Evolutionary conservation across 2,329 filamentous ascomycete genomes (phyloP).

Genomic region (Colletotrichum karsti): DNA sequence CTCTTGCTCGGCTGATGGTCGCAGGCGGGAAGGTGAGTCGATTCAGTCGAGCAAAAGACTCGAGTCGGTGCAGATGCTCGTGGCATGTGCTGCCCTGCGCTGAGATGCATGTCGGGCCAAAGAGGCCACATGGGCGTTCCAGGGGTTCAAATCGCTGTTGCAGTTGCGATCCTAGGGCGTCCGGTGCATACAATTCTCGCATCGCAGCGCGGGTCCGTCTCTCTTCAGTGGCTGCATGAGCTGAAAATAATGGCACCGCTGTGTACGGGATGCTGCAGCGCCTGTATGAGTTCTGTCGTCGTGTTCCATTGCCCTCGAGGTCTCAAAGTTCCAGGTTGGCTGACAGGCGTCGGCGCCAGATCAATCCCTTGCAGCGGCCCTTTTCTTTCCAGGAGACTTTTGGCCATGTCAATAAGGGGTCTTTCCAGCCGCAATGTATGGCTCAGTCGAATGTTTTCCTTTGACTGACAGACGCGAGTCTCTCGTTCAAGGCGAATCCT

Average conservation of each 20-base stretch:
- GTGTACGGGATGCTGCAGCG: not conserved
- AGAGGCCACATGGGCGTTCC: slow-evolving; percentile 21
- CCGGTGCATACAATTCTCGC: slow-evolving; percentile 1
- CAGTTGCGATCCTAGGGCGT: not conserved
- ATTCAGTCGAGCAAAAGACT: not conserved
- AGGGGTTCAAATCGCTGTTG: slow-evolving; percentile 15
- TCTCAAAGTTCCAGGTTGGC: not conserved
- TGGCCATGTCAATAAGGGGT: not conserved
- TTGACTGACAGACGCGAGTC: no score
- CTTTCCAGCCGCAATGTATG: not conserved
- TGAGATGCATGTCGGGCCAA: slow-evolving; percentile 13
- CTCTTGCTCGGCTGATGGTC: slow-evolving; percentile 5
- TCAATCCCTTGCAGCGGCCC: not conserved
- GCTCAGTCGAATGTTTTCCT: no score
- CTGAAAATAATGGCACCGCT: not conserved
- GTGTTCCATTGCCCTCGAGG: no score
- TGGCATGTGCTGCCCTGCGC: slow-evolving; percentile 11
- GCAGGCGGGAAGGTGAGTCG: not conserved
- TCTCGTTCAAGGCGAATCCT: not conserved
- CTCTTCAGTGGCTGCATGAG: slow-evolving; percentile 18
- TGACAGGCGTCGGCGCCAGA: not conserved
- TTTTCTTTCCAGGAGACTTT: not conserved
- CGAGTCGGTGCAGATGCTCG: slow-evolving; percentile 5
- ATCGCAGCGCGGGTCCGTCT: not conserved
- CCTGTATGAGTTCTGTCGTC: no score